Percentiles rank a stretch among this genome's conserved stretches.
phyloP scores from a whole-genome alignment of 345 rosid genomes.

The Euphorbia pulcherrima region DNA sequence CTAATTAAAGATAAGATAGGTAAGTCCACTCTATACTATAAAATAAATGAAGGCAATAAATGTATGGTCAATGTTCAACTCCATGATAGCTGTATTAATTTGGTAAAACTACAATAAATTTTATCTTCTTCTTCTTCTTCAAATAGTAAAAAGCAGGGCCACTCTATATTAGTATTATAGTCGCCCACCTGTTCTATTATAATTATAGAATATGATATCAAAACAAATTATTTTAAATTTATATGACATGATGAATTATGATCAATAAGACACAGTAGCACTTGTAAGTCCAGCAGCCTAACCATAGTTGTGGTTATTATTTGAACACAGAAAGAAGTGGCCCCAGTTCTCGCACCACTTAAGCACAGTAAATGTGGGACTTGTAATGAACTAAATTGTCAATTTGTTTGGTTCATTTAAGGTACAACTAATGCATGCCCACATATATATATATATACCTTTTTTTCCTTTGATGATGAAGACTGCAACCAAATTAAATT shows the following conservation, averaged over 20 bases:
- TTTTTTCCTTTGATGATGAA: too few relatives aligned
- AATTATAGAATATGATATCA: background rate
- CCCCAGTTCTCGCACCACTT: background rate
- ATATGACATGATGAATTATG: background rate
- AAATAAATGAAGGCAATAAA: background rate
- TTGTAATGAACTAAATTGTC: background rate
- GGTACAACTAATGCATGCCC: too few relatives aligned
- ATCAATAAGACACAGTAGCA: background rate
- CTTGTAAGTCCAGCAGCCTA: background rate
- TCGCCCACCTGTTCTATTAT: background rate
- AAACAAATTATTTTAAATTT: too few relatives aligned
- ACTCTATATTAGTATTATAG: background rate
- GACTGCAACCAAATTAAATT: too few relatives aligned
- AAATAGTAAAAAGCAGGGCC: slow-evolving; percentile 9
- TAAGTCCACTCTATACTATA: background rate
- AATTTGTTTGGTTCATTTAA: slow-evolving; percentile 8
- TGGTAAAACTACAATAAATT: slow-evolving; percentile 7
- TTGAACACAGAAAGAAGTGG: background rate
- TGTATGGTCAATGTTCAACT: background rate
- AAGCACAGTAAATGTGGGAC: background rate
- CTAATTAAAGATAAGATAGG: background rate
- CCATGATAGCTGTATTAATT: slow-evolving; percentile 2
- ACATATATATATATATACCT: too few relatives aligned
- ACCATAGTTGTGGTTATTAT: slow-evolving; percentile 5
- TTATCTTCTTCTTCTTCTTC: background rate